Evolutionary conservation across 2,329 filamentous ascomycete genomes (phyloP), one percentile per base, ranked within the genome.

Genomic region (Fusarium sp.): DNA sequence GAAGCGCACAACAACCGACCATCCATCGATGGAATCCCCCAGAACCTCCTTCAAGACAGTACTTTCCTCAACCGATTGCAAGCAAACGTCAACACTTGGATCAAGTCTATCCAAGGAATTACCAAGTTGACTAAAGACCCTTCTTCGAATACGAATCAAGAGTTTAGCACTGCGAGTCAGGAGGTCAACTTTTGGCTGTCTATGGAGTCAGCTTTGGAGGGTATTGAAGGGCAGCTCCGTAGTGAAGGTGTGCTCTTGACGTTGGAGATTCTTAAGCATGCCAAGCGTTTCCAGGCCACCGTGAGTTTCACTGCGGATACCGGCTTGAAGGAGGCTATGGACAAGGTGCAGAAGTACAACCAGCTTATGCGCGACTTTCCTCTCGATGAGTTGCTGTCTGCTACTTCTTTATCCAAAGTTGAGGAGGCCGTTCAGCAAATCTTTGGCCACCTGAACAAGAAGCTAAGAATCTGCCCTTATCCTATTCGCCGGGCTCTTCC

Each of bases 161-260:
- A 83, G 56, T 82, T 83, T 60, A 83, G 80, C 70, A 97, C 94
- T 21, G 96, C 96, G 30, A 95, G 93, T 56, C 96, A 98, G 78
- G 96, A 99, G 79, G 97, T 99, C 78, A 97, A 97, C 78, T 99
- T 99, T 76, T 99, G 96, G 96, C 80, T 99, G 49, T 96, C 94
- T 3, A 97, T 99, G 92, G 96, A 99, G 79, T 91, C 91, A 17
- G 93, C 94, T 6, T 81, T 99, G 67, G 94, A 97, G 77, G 91
- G 91, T 26, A 97, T 99, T 61, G 95, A 97, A 77, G 88, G 86
- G 39, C 95, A 98, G 78, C 86, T 99, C 56, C 86, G 90, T 65
- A 94, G 94, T 68, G 93, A 97, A 56, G 96, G 96, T 26, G 95
- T 99, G 20, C 85, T 89, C 71, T 81, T 99, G 73, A 98, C 96